Percentiles rank a stretch among this genome's conserved stretches.
Conservation (phyloP, 2,329 filamentous ascomycete species). For the Sordariomycetes sp. region DNA sequence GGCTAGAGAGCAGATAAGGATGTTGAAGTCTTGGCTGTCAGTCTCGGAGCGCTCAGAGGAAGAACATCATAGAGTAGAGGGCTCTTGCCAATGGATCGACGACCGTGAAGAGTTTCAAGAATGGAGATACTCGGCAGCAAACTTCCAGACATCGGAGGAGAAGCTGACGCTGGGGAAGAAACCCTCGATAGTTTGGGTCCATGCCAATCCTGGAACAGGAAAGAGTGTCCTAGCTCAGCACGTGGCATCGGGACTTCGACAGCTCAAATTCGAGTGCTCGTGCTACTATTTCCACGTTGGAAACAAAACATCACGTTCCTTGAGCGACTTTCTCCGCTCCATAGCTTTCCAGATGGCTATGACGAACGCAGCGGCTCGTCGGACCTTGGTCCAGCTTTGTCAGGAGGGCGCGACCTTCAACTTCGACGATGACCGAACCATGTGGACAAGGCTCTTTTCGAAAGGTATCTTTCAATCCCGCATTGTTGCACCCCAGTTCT, state of each 20-base stretch:
- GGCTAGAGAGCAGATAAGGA: slow-evolving; percentile 6
- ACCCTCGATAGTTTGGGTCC: slow-evolving; percentile 4
- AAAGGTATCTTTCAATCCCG: slow-evolving; percentile 17
- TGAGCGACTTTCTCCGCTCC: slow-evolving; percentile 12
- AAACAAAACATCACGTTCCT: slow-evolving; percentile 5
- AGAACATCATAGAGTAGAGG: slow-evolving; percentile 13
- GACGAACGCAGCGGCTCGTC: slow-evolving; percentile 10
- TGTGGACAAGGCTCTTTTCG: slow-evolving; percentile 23
- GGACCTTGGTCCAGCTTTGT: slow-evolving; percentile 11
- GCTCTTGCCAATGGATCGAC: slow-evolving; percentile 20
- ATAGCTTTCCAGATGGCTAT: slow-evolving; percentile 23
- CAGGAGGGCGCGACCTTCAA: slow-evolving; percentile 12
- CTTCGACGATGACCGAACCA: slow-evolving; percentile 13
- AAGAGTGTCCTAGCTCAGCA: slow-evolving; percentile 5
- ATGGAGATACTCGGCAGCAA: slow-evolving; percentile 10
- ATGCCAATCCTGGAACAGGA: slow-evolving; percentile 5
- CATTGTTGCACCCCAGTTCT: slow-evolving; percentile 14
- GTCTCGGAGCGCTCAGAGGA: slow-evolving; percentile 7
- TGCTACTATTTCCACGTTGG: slow-evolving; percentile 13
- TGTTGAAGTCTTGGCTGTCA: slow-evolving; percentile 7
- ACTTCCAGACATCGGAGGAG: not conserved
- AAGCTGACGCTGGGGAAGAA: not conserved
- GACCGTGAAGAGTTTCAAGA: slow-evolving; percentile 12
- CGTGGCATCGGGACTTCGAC: slow-evolving; percentile 4
- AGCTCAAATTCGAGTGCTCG: slow-evolving; percentile 5